Evolutionary conservation across 2,329 filamentous ascomycete species (phyloP), one percentile per base, ranked within the genome.

Genomic region (Ascochyta pisi): DNA sequence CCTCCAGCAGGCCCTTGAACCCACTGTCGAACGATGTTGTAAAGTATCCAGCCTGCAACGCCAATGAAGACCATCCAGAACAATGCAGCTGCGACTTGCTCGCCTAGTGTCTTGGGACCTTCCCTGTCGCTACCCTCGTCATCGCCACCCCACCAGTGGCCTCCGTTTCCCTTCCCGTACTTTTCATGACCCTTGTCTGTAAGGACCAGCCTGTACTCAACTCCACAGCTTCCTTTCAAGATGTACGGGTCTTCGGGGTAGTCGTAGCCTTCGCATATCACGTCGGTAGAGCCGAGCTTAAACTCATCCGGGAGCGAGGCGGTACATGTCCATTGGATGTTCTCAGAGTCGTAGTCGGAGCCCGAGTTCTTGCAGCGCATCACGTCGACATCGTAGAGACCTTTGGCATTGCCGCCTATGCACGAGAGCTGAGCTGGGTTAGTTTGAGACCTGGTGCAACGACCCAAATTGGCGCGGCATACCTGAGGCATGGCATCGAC

Each of bases 341-440:
- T 90, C 76, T 95, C 87, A 57, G 86, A 86, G 60, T 86, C 86
- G 79, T 97, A 97, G 58, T 89, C 89, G 27, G 85, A 81, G 58
- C 94, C 95, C 58, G 89, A 83, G 78, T 98, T 98, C 60, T 84
- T 89, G 83, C 94, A 99, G 68, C 92, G 91, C 89, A 98, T 91
- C 12, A 89, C 80, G 65, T 96, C 90, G 59, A 96, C 79, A 24
- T 85, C 78, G 80, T 94, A 89, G 52, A 94, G 83, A 35, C 83
- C 80, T 54, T 78, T 75, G 49, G 81, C 80, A 8, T 79, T 82
- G 49, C 86, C 83, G 26, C 90, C 91, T 51, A 89, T 78, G 79
- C 94, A 97, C 68, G 81, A 84, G 13, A 97, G 84, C 79, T 96
- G 54, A 5, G 10, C 8, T 26, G 33, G 45, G 55, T 70, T 46